Percentiles rank a stretch among this genome's conserved stretches.
phyloP scores from a whole-genome alignment of 352 stramenopile species.

The Phytophthora pinifolia region DNA sequence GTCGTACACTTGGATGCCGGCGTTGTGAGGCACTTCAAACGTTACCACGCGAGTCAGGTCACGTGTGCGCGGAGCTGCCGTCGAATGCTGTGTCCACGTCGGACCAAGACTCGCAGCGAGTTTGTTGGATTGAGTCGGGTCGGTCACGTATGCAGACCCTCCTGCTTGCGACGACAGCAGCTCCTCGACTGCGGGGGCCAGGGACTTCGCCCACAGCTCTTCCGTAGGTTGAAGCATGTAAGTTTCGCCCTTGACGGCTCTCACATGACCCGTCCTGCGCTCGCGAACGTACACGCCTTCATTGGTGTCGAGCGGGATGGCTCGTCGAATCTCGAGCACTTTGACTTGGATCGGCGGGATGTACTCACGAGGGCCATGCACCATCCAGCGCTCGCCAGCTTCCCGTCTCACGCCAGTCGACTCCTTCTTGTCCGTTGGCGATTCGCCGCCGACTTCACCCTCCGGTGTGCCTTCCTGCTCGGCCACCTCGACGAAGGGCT shows the following conservation, averaged over 20 bases:
- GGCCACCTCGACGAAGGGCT: constrained; percentile 52
- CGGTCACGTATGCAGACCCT: constrained; percentile 62
- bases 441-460: constrained; percentile 18
- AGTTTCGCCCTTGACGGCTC: constrained; percentile 70
- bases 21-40: constrained; percentile 83
- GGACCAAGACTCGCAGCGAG: constrained; percentile 25
- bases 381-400: constrained; percentile 79
- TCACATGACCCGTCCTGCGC: constrained; percentile 72
- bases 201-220: constrained; percentile 69
- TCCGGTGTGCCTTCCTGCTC: constrained; percentile 24
- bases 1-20: constrained; percentile 82
- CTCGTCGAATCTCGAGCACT: constrained; percentile 73
- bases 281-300: constrained; percentile 83
- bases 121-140: constrained; percentile 37
- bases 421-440: constrained; percentile 20
- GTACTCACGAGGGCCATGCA: constrained; percentile 77
- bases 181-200: constrained; percentile 66
- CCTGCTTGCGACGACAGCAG: constrained; percentile 53
- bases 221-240: constrained; percentile 85
- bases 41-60: constrained; percentile 71
- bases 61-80: constrained; percentile 19
- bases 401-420: constrained; percentile 39
- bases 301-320: constrained; percentile 76
- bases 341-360: constrained; percentile 78
- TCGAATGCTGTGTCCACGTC: constrained; percentile 11